Conservation (phyloP, 441 rosid species). For the Populus hybrid region DNA sequence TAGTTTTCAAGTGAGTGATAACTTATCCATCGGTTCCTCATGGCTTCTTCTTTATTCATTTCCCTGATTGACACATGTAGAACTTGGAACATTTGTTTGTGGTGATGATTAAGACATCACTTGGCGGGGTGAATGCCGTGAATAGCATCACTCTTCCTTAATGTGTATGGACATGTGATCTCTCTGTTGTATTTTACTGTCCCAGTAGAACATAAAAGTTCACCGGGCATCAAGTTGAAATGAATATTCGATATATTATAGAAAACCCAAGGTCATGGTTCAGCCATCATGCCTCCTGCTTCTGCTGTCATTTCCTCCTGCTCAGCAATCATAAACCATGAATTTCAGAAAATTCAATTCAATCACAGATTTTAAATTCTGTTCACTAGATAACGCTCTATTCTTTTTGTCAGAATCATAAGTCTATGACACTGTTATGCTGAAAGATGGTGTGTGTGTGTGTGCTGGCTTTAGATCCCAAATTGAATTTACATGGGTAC, state of each 20-base stretch:
- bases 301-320: background rate
- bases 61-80: constrained; percentile 9
- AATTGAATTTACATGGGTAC: background rate
- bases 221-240: constrained; percentile 2
- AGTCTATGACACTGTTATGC: background rate
- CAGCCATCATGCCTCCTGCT: background rate
- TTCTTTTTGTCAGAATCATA: background rate
- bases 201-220: constrained; percentile 3
- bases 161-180: background rate
- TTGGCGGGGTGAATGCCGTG: constrained; percentile 15
- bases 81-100: constrained; percentile 27
- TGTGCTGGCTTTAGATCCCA: background rate
- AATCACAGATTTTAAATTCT: background rate
- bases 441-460: background rate
- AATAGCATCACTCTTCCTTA: constrained; percentile 12
- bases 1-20: constrained; percentile 50
- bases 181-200: background rate
- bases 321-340: background rate
- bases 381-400: background rate
- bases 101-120: constrained; percentile 11
- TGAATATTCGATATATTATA: background rate
- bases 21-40: constrained; percentile 24
- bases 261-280: background rate
- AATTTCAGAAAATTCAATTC: too few relatives aligned
- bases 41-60: constrained; percentile 12